Evolutionary conservation across 2,329 filamentous ascomycete genomes (phyloP), one percentile per base, ranked within the genome.

Genomic region (Colletotrichum brevisporum): DNA sequence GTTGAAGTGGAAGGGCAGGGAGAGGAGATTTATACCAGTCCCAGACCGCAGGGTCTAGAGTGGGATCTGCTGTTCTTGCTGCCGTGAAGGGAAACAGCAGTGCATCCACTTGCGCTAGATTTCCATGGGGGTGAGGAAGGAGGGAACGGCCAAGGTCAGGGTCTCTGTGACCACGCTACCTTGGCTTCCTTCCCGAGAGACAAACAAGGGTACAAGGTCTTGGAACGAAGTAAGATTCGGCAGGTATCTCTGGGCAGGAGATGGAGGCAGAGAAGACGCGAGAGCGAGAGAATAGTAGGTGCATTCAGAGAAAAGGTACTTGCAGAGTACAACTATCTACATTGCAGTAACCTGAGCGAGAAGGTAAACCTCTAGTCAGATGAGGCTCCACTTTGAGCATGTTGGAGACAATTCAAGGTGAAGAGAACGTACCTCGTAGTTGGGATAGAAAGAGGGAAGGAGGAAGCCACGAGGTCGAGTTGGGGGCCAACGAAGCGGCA

Each of bases 41-140:
- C 26, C 10, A 45, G 47, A 21, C 39, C 48, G 53, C 61, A 65
- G 45, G 61, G 65, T 65, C 18, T 13, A 15, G 6, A 51, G n/a
- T 36, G 24, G n/a, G 50, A 50, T 52, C 53, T 52, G 52, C 61
- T 36, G 15, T 5, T 39, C 16, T 18, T n/a, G 39, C 24, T 39
- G 48, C 50, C 31, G 36, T 15, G 39, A 43, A 48, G 21, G 47
- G 31, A 51, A 54, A 27, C 5, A 12, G 13, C 60, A 48, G n/a
- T 43, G 41, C 52, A 47, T 16, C 16, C 53, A 63, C 60, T 53
- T 69, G 66, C 31, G 66, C 54, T 66, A 39, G 66, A 66, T 55
- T 69, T 56, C 51, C 60, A 50, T 56, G 60, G 52, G n/a, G 45
- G n/a, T 12, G 58, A 52, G 36, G 15, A 36, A 36, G 31, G 31